phyloP scores from a whole-genome alignment of 192 early-diverging fungal genomes.

The Coemansia biformis region DNA sequence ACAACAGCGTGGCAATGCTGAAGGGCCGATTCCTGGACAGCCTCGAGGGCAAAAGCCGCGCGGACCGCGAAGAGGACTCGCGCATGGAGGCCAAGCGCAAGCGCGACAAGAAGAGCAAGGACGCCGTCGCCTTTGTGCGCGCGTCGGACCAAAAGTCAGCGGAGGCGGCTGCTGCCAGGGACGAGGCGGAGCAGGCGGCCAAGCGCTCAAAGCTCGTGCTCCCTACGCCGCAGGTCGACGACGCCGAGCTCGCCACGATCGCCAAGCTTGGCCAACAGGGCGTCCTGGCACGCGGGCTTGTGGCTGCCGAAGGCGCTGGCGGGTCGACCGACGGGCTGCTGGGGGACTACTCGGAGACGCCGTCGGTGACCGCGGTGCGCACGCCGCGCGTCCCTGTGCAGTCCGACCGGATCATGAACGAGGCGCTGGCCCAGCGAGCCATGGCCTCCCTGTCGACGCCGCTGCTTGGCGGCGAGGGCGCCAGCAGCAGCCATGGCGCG shows the following conservation, averaged over 20 bases:
- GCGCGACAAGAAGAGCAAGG: slow-evolving; percentile 53
- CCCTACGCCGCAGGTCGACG: slow-evolving; percentile 87
- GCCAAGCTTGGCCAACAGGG: slow-evolving; percentile 84
- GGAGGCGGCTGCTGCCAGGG: slow-evolving; percentile 36
- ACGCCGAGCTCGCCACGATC: slow-evolving; percentile 85
- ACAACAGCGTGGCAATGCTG: slow-evolving; percentile 57
- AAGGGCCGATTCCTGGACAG: slow-evolving; percentile 68
- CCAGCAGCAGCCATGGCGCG: slow-evolving; percentile 15
- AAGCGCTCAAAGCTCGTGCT: slow-evolving; percentile 75
- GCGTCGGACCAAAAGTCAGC: slow-evolving; percentile 20
- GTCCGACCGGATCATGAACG: slow-evolving; percentile 64
- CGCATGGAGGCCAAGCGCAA: slow-evolving; percentile 72
- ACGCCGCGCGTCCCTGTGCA: slow-evolving; percentile 49
- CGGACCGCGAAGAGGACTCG: slow-evolving; percentile 78
- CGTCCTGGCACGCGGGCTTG: slow-evolving; percentile 66
- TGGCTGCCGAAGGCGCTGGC: slow-evolving; percentile 51
- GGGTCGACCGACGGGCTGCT: slow-evolving; percentile 65
- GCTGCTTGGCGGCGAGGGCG: slow-evolving; percentile 67
- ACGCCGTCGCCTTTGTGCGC: slow-evolving; percentile 54
- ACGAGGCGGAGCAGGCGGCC: slow-evolving; percentile 66
- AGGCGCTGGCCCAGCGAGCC: slow-evolving; percentile 79
- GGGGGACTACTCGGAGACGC: slow-evolving; percentile 63
- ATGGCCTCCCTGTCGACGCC: slow-evolving; percentile 75
- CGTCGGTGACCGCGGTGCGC: slow-evolving; percentile 31
- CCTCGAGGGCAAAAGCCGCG: slow-evolving; percentile 79